Evolutionary conservation across 306 rosid genomes (phyloP), one percentile per base, ranked within the genome.

Genomic region (Cicer cuneatum): DNA sequence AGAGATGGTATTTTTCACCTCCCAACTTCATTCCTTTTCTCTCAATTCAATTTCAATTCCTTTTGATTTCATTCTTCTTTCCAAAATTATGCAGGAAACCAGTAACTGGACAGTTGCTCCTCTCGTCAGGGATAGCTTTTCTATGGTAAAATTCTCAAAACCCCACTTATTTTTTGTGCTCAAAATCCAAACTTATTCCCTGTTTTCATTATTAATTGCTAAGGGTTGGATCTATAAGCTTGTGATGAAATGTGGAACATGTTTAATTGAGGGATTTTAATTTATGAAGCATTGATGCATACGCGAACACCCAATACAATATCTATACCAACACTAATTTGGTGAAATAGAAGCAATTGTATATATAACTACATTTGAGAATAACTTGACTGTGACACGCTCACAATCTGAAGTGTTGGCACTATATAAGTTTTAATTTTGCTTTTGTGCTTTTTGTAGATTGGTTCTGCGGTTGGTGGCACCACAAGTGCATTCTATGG

Each of bases 401-500:
- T 24, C 33, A 2, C 33, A 24, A 24, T 24, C 33, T 24, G 33
- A 24, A 24, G 33, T 24, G 3, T 2, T 4, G 33, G 4, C 33
- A 24, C 33, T 24, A 24, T 24, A 24, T 24, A 24, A 24, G 33
- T 24, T 24, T 24, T 24, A 24, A 24, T 24, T 24, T 24, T 24
- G 33, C 33, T 24, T 24, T 24, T 24, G 33, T 24, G 33, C 33
- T 0, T 24, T 71, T 2, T 63, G 51, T 83, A 93, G 98, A 93
- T 93, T 85, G 94, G 98, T 61, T 93, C 98, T 75, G 98, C 92
- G 9, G 89, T 91, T 78, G 98, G 98, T 63, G 98, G 98, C 58
- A 93, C 85, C 9, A 58, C 93, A 56, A 91, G 97, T 91, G 97
- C 95, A 40, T 93, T 93, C 74, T 93, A 91, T 86, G 94, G 98